Conservation (phyloP, 2,329 filamentous ascomycete genomes). For the Aspergillus neoniger region DNA sequence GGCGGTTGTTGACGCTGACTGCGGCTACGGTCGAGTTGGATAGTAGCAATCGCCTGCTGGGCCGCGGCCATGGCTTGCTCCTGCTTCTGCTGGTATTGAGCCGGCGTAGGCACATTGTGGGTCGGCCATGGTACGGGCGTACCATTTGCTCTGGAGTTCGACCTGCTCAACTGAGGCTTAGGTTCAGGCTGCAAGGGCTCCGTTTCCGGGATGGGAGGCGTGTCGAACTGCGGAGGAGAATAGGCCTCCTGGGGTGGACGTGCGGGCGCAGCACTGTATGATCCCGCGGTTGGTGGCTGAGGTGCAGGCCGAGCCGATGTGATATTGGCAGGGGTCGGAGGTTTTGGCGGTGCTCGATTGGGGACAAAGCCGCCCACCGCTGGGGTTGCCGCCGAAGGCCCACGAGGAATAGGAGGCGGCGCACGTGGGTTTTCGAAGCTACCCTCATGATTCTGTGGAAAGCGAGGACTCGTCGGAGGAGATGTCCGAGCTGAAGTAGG, state of each 20-base stretch:
- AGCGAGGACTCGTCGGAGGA: conserved; percentile 80
- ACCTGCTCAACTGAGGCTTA: conserved; percentile 60
- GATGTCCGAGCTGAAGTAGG: conserved; percentile 65
- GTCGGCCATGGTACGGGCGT: conserved; percentile 52
- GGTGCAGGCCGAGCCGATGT: conserved; percentile 47
- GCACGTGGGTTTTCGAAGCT: conserved; percentile 97
- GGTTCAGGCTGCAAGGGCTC: conserved; percentile 66
- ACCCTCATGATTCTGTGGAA: conserved; percentile 84
- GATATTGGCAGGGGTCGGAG: conserved; percentile 59
- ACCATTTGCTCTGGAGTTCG: conserved; percentile 65
- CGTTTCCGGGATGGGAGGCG: conserved; percentile 56
- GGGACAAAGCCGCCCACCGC: conserved; percentile 66
- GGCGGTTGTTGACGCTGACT: conserved; percentile 69
- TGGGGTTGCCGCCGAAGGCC: conserved; percentile 50
- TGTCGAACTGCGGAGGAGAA: conserved; percentile 38
- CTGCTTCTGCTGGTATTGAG: conserved; percentile 68
- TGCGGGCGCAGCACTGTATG: conserved; percentile 41
- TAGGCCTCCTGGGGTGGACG: conserved; percentile 59
- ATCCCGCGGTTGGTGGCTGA: conserved; percentile 47
- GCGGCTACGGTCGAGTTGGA: conserved; percentile 69
- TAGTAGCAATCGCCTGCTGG: conserved; percentile 71
- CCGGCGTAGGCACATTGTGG: conserved; percentile 40
- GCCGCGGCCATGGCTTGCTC: conserved; percentile 79
- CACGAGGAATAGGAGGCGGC: conserved; percentile 79
- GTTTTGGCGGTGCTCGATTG: conserved; percentile 80